Evolutionary conservation across 2,329 filamentous ascomycete genomes (phyloP).

Genomic region (Rhexocercosporidium sp.): DNA sequence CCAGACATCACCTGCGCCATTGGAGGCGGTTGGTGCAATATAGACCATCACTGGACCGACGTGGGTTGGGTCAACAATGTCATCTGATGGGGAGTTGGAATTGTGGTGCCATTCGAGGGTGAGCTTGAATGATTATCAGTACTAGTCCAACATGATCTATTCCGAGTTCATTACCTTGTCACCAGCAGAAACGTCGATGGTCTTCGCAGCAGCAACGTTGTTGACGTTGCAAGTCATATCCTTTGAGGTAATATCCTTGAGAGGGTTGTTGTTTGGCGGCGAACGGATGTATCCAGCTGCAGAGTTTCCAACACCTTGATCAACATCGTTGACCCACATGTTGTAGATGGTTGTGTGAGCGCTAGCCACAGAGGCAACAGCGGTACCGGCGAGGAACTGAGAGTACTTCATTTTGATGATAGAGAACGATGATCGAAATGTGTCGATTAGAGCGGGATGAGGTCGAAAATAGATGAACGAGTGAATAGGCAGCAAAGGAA

Average conservation of each 20-base stretch:
- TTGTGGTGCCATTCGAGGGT: slow-evolving; percentile 57
- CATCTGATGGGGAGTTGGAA: slow-evolving; percentile 43
- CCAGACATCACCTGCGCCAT: slow-evolving; percentile 57
- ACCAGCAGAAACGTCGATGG: slow-evolving; percentile 52
- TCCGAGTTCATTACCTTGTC: slow-evolving; percentile 42
- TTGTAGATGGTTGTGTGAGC: slow-evolving; percentile 37
- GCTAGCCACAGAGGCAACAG: slow-evolving; percentile 30
- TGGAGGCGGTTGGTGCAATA: slow-evolving; percentile 47
- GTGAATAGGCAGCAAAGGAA: slow-evolving; percentile 11
- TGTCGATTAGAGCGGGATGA: background rate
- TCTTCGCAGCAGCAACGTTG: slow-evolving; percentile 46
- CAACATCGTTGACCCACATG: slow-evolving; percentile 32
- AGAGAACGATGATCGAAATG: background rate
- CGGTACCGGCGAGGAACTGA: slow-evolving; percentile 29
- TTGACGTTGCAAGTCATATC: slow-evolving; percentile 53
- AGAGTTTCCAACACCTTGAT: slow-evolving; percentile 25
- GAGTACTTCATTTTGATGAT: slow-evolving; percentile 35
- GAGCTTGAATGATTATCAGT: slow-evolving; percentile 35
- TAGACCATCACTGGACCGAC: slow-evolving; percentile 59
- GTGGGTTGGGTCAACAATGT: slow-evolving; percentile 58
- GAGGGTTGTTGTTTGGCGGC: slow-evolving; percentile 49
- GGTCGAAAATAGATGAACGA: background rate
- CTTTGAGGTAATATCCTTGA: slow-evolving; percentile 39
- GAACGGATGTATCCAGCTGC: slow-evolving; percentile 30
- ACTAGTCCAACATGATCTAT: background rate